phyloP scores from a whole-genome alignment of 345 rosid species.

The Brassica juncea region DNA sequence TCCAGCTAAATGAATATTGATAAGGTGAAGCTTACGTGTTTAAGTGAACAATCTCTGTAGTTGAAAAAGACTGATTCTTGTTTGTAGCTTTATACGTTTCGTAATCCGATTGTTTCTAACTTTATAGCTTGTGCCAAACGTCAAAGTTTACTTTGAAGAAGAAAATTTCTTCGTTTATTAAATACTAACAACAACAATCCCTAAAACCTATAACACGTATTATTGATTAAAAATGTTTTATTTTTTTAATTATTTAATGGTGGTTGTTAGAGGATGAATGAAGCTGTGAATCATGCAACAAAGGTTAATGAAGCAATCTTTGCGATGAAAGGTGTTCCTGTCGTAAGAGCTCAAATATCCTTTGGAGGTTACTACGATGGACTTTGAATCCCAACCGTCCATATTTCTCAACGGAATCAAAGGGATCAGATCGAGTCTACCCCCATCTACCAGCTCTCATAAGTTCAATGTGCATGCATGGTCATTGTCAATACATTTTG shows the following conservation, averaged over 20 bases:
- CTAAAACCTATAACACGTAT: not conserved
- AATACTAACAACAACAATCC: not conserved
- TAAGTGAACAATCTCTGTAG: slow-evolving; percentile 2
- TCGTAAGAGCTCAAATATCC: slow-evolving; percentile 69
- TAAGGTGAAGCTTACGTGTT: slow-evolving; percentile 21
- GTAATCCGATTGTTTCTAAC: slow-evolving; percentile 11
- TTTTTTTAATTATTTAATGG: not conserved
- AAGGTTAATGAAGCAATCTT: slow-evolving; percentile 71
- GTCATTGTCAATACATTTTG: not conserved
- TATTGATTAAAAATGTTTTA: not conserved
- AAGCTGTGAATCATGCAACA: slow-evolving; percentile 65
- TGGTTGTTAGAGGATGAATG: slow-evolving; percentile 62
- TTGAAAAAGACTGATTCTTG: slow-evolving; percentile 18
- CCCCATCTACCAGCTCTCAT: not conserved
- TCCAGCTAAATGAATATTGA: slow-evolving; percentile 12
- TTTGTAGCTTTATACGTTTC: slow-evolving; percentile 19
- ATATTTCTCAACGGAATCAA: not conserved
- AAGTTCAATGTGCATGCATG: not conserved
- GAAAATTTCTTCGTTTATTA: not conserved
- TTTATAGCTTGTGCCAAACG: slow-evolving; percentile 5
- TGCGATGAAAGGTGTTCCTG: slow-evolving; percentile 65
- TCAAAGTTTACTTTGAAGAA: slow-evolving; percentile 4
- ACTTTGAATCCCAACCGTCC: slow-evolving; percentile 38
- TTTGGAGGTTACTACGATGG: slow-evolving; percentile 74
- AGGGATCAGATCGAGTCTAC: slow-evolving; percentile 10